Conservation (phyloP, 1,139 yeast genomes). For the Yamadazyma diospyri region DNA sequence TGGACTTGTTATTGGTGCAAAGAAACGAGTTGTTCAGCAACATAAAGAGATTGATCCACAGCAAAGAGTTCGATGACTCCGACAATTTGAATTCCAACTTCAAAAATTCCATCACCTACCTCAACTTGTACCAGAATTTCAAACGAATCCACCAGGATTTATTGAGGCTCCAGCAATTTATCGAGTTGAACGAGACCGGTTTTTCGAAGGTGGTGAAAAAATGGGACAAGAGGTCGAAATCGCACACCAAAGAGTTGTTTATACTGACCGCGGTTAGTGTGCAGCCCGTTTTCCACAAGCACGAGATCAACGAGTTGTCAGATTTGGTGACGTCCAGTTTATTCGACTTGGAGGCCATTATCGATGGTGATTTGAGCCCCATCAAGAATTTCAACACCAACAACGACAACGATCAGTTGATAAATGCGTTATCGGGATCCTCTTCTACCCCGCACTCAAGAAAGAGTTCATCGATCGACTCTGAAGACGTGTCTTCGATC, state of each 20-base stretch:
- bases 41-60: conserved; percentile 23
- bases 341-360: conserved; percentile 80
- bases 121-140: conserved; percentile 76
- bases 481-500: neutral
- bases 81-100: conserved; percentile 25
- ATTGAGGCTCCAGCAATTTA: conserved; percentile 84
- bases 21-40: conserved; percentile 55
- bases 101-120: conserved; percentile 41
- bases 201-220: conserved; percentile 91
- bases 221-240: conserved; percentile 96
- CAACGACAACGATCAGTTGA: conserved; percentile 5
- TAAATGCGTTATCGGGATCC: conserved; percentile 6
- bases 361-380: conserved; percentile 61
- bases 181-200: conserved; percentile 91
- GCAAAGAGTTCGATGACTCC: conserved; percentile 10
- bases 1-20: conserved; percentile 73
- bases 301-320: conserved; percentile 79
- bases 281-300: conserved; percentile 93
- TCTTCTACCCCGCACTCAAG: neutral
- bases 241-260: conserved; percentile 90
- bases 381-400: conserved; percentile 14
- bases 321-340: conserved; percentile 76
- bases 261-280: conserved; percentile 90
- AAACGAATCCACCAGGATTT: conserved; percentile 87
- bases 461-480: neutral